Evolutionary conservation across 2,329 filamentous ascomycete genomes (phyloP).

Genomic region (Ascochyta pisi): DNA sequence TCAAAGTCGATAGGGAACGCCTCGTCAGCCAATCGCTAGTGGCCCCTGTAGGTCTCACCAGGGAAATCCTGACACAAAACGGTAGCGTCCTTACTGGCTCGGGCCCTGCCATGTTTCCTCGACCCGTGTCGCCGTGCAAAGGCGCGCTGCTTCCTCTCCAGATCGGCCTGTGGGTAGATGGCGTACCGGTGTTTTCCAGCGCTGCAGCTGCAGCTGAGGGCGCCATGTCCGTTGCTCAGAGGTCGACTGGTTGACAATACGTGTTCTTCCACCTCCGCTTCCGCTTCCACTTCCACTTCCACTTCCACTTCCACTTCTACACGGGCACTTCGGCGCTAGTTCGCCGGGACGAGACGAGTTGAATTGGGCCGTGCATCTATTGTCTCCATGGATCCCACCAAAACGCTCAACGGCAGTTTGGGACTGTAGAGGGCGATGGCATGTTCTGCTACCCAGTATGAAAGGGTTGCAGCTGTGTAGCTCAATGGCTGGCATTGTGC

Average conservation of each 20-base stretch:
- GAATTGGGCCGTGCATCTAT: constrained; percentile 4
- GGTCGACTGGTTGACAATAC: constrained; percentile 5
- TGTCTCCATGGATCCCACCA: constrained; percentile 9
- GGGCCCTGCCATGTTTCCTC: constrained; percentile 13
- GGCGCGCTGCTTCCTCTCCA: neutral
- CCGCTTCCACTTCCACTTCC: neutral
- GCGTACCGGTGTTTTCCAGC: constrained; percentile 2
- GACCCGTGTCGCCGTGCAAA: neutral
- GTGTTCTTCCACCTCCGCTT: constrained; percentile 3
- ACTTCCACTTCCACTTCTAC: neutral
- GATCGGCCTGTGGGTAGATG: constrained; percentile 1
- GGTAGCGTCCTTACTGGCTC: constrained; percentile 19
- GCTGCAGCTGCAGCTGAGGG: neutral
- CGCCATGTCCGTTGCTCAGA: neutral
- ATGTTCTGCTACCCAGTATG: constrained; percentile 10
- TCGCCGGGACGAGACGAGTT: constrained; percentile 7
- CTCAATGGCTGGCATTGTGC: constrained; percentile 19
- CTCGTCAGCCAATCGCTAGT: constrained; percentile 20
- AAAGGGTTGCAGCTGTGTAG: constrained; percentile 19
- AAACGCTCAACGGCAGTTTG: constrained; percentile 14
- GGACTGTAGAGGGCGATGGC: constrained; percentile 8
- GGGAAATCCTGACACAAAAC: constrained; percentile 22
- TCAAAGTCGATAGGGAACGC: constrained; percentile 17
- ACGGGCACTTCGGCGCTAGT: constrained; percentile 11
- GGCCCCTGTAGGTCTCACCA: constrained; percentile 21